phyloP scores from a whole-genome alignment of 2,329 filamentous ascomycete genomes.

The Fusarium torreyae region DNA sequence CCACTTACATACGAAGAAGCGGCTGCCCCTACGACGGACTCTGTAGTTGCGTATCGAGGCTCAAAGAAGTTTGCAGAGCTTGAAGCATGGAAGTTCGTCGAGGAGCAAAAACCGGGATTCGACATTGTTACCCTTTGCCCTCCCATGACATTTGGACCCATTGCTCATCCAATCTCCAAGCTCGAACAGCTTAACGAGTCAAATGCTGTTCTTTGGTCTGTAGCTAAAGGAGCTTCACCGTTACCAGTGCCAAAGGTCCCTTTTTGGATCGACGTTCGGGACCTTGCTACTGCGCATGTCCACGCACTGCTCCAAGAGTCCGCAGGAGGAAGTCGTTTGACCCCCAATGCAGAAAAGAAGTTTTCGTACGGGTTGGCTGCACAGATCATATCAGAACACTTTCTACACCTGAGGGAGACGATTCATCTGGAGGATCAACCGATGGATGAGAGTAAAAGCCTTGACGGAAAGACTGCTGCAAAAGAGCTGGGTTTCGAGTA shows the following conservation, averaged over 20 bases:
- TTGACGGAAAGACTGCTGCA: slow-evolving; percentile 60
- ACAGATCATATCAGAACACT: slow-evolving; percentile 59
- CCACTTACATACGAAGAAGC: slow-evolving; percentile 68
- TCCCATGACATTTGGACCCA: slow-evolving; percentile 62
- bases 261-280: slow-evolving; percentile 64
- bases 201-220: slow-evolving; percentile 59
- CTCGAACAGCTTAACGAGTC: slow-evolving; percentile 60
- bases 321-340: slow-evolving; percentile 58
- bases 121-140: slow-evolving; percentile 63
- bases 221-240: slow-evolving; percentile 52
- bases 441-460: slow-evolving; percentile 57
- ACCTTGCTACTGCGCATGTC: slow-evolving; percentile 62
- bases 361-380: slow-evolving; percentile 64
- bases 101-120: slow-evolving; percentile 55
- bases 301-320: slow-evolving; percentile 57
- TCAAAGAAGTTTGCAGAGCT: slow-evolving; percentile 57
- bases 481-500: slow-evolving; percentile 59
- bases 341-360: slow-evolving; percentile 58
- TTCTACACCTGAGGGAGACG: slow-evolving; percentile 54
- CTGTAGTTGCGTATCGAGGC: slow-evolving; percentile 57
- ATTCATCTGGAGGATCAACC: slow-evolving; percentile 54
- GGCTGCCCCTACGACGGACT: slow-evolving; percentile 55
- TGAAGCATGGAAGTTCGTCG: slow-evolving; percentile 55
- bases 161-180: slow-evolving; percentile 57
- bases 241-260: slow-evolving; percentile 58